Evolutionary conservation across 78 protist species (phyloP).

Genomic region (Mastigamoeba balamuthi): DNA sequence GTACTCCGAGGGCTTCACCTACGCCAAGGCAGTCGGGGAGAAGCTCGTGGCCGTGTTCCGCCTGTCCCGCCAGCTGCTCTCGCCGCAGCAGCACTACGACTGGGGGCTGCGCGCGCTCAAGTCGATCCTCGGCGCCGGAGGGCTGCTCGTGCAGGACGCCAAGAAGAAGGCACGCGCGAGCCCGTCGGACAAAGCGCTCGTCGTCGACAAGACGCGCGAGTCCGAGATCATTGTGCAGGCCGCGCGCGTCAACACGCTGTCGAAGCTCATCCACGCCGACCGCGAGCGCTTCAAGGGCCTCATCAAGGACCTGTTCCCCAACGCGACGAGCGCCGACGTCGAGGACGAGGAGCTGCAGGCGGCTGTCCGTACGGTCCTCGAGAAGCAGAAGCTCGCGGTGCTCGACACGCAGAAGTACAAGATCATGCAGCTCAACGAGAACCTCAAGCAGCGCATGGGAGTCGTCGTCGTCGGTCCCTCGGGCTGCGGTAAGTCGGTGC

Average conservation of each 20-base stretch:
- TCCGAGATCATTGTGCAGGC: not conserved
- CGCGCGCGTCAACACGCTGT: not conserved
- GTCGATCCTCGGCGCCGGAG: constrained; percentile 29
- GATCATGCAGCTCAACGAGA: constrained; percentile 66
- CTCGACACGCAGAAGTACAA: too few relatives aligned
- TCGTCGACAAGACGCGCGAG: not conserved
- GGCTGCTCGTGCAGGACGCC: not conserved
- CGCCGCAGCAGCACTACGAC: constrained; percentile 81
- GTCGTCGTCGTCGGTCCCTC: constrained; percentile 77
- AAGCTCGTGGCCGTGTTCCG: constrained; percentile 56
- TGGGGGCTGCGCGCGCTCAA: constrained; percentile 88
- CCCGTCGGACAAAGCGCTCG: not conserved
- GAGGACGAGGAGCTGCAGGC: not conserved
- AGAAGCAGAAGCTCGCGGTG: too few relatives aligned
- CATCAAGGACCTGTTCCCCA: not conserved
- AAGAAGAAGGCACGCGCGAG: not conserved
- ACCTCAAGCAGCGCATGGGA: constrained; percentile 68
- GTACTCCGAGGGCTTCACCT: constrained; percentile 63
- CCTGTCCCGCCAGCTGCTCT: constrained; percentile 57
- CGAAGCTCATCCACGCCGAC: not conserved
- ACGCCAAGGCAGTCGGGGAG: constrained; percentile 57
- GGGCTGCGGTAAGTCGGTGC: constrained; percentile 76
- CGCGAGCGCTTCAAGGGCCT: not conserved
- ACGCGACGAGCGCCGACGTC: not conserved
- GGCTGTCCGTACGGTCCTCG: too few relatives aligned